Base-by-base conservation (phyloP, 257 asterid species). In the Petunia secreta region DNA sequence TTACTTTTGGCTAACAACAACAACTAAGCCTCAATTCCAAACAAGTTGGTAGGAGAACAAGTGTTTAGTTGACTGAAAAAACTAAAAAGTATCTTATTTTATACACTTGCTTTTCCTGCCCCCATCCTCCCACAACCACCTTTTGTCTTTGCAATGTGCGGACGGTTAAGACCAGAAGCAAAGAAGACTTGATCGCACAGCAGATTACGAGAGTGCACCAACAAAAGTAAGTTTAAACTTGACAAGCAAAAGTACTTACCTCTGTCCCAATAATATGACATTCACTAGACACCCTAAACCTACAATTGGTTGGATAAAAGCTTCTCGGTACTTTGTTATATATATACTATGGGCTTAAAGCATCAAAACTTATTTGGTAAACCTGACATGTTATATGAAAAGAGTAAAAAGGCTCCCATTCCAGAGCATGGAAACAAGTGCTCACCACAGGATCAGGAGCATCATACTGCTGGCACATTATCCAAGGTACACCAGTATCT, bases 401-500 rank as follows among this genome's bases (percentile, higher is more conserved):
- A 63, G 65, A 48, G 65, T 46, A 55, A 64, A 36, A 79, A 4
- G 50, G 65, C 44, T 25, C 25, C 34, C 62, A 50, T 73, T 16
- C 34, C 37, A 73, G 46, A 75, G 66, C 46, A 74, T 58, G 58
- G 36, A 53, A 57, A 81, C 64, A 67, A 79, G 63, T 53, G 63
- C 88, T 91, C 85, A 94, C 98, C 86, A 94, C 89, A 80, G 88
- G 83, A 80, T 78, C 90, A 25, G 98, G 98, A 85, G 94, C 92
- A 83, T 93, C 97, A 85, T 86, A 91, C 82, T 94, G 98, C 87
- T 91, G 85, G 85, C 98, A 94, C 98, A 94, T 94, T 78, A 94
- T 91, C 98, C 98, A 94, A 62, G 98, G 98, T 36, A 94, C 98
- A 77, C 98, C 93, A 14, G 85, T 94, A 87, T 89, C 86, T 82